These are phyloP conservation scores for Phanerodontia chrysosporium DNA, from an alignment of 768 basidiomycete genomes.

Conservation along the genomic window DNA sequence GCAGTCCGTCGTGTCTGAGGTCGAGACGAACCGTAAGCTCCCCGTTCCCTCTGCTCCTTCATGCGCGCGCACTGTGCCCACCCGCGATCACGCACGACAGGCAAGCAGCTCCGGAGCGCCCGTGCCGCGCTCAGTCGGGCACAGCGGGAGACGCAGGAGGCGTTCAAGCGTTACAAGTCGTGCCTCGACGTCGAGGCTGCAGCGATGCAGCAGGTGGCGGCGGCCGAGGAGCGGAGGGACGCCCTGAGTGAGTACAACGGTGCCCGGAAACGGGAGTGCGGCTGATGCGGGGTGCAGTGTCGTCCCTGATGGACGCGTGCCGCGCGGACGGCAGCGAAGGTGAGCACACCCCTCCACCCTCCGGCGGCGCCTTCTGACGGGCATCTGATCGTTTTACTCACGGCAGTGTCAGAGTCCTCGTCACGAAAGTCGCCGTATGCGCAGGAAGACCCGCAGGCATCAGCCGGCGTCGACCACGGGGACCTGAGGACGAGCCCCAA, in stretches of 20 bases:
- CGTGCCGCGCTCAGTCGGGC: conserved; percentile 57
- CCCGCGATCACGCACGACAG: conserved; percentile 26
- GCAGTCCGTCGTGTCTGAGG: conserved; percentile 16
- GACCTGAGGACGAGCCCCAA: conserved; percentile 11
- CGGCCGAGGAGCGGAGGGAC: conserved; percentile 68
- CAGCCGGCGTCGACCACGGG: background rate
- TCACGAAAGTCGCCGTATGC: conserved; percentile 7
- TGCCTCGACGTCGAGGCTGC: conserved; percentile 66
- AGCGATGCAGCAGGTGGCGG: conserved; percentile 57
- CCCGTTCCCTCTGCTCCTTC: background rate
- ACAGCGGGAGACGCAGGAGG: conserved; percentile 69
- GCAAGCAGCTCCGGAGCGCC: conserved; percentile 59
- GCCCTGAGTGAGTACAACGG: conserved; percentile 39
- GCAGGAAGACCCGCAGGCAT: conserved; percentile 1
- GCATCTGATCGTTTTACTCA: background rate
- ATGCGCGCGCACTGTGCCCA: background rate
- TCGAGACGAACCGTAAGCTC: conserved; percentile 36
- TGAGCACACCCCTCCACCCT: background rate
- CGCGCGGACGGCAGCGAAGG: conserved; percentile 21
- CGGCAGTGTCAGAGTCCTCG: conserved; percentile 6
- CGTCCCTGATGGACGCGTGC: conserved; percentile 20
- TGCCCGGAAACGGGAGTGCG: conserved; percentile 10
- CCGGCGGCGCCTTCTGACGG: background rate
- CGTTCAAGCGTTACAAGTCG: conserved; percentile 63
- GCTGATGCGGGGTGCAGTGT: conserved; percentile 20